Conservation (phyloP, 1,284 basidiomycete species). For the Marasmius oreades region DNA sequence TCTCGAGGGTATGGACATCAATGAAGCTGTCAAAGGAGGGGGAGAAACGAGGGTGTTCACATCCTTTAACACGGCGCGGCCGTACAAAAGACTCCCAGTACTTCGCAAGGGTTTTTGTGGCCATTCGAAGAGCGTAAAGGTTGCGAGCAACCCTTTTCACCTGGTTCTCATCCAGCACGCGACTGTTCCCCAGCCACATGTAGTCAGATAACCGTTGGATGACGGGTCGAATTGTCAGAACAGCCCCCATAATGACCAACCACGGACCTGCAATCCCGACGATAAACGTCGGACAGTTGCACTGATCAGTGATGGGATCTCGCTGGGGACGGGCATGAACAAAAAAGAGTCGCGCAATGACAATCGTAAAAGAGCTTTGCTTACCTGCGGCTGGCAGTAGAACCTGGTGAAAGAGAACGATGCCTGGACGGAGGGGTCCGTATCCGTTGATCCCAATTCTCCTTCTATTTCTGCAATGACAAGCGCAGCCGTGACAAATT, state of each 20-base stretch:
- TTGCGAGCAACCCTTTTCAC: not conserved
- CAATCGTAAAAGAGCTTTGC: not conserved
- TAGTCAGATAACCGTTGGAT: not conserved
- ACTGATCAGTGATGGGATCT: not conserved
- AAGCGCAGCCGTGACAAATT: not conserved
- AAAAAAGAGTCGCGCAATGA: not conserved
- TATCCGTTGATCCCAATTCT: not conserved
- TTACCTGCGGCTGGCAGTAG: not conserved
- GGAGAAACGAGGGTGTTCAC: not conserved
- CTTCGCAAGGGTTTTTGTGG: not conserved
- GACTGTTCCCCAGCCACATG: not conserved
- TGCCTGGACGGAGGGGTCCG: not conserved
- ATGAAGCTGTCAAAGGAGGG: not conserved
- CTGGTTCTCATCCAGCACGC: not conserved
- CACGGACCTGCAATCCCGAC: conserved; percentile 1
- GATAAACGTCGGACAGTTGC: not conserved
- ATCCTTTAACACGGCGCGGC: not conserved
- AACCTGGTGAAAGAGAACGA: not conserved
- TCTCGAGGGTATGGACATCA: not conserved
- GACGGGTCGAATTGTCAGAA: not conserved
- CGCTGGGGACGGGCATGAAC: not conserved
- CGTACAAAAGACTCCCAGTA: not conserved
- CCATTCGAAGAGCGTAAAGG: not conserved
- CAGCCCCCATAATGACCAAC: conserved; percentile 1
- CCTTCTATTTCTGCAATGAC: not conserved